These are phyloP conservation scores for Taphrina communis DNA, from an alignment of 1,139 yeast genomes.

Conservation along the genomic window DNA sequence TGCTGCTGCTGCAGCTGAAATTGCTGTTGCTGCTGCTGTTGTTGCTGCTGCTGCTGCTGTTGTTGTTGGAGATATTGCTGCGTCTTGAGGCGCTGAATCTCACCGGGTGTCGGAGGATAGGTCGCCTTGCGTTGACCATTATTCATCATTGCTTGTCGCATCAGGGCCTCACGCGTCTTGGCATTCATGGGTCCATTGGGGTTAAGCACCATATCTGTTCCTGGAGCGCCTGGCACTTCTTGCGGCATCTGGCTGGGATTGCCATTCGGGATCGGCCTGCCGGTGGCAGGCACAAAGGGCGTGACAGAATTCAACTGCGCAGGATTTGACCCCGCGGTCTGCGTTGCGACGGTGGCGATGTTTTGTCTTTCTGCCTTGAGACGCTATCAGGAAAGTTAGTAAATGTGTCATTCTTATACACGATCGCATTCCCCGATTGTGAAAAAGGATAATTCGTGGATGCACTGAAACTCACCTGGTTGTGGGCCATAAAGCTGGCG, in stretches of 20 bases:
- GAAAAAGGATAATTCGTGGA: slow-evolving; percentile 18
- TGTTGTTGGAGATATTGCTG: slow-evolving; percentile 48
- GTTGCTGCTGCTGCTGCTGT: slow-evolving; percentile 47
- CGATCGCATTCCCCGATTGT: too few species aligned
- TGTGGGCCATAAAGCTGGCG: slow-evolving; percentile 67
- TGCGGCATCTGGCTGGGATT: slow-evolving; percentile 1
- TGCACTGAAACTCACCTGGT: slow-evolving; percentile 45
- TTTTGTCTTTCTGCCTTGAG: slow-evolving; percentile 59
- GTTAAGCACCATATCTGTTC: slow-evolving; percentile 22
- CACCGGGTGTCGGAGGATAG: slow-evolving; percentile 41
- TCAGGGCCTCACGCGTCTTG: slow-evolving; percentile 49
- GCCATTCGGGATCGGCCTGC: slow-evolving; percentile 5
- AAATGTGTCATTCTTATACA: background rate
- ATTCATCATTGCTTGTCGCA: slow-evolving; percentile 49
- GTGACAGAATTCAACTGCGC: slow-evolving; percentile 1
- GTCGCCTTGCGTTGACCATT: slow-evolving; percentile 40
- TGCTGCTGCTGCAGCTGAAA: slow-evolving; percentile 44
- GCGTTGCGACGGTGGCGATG: slow-evolving; percentile 21
- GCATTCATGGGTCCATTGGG: slow-evolving; percentile 44
- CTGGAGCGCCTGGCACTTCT: slow-evolving; percentile 11
- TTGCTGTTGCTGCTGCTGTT: slow-evolving; percentile 40
- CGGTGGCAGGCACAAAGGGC: slow-evolving; percentile 19
- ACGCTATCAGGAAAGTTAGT: slow-evolving; percentile 53
- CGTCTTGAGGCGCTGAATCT: slow-evolving; percentile 43
- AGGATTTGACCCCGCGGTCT: slow-evolving; percentile 19